phyloP scores from a whole-genome alignment of 2,329 filamentous ascomycete genomes.

The Aspergillus aculeatinus region DNA sequence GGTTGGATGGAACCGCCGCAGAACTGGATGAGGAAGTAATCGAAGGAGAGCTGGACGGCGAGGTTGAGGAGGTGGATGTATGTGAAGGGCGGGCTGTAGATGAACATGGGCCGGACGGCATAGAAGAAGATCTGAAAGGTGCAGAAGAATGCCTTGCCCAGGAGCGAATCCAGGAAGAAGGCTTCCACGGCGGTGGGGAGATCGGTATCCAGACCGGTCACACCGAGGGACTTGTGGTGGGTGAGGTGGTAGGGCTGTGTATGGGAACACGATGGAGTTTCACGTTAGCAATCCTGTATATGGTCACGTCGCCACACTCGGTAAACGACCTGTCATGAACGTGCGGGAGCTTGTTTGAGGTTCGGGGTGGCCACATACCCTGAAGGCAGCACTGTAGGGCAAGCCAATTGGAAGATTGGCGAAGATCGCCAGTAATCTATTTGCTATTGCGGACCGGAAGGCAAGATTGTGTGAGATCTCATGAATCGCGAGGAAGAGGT shows the following conservation, averaged over 20 bases:
- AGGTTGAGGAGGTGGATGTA: constrained; percentile 83
- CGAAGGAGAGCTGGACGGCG: constrained; percentile 71
- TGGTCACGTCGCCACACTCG: not conserved
- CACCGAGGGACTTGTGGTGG: constrained; percentile 97
- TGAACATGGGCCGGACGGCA: constrained; percentile 89
- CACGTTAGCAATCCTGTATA: not conserved
- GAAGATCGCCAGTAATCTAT: constrained; percentile 84
- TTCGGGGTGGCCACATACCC: constrained; percentile 54
- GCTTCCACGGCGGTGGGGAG: constrained; percentile 90
- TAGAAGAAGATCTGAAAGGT: constrained; percentile 99
- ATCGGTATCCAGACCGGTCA: constrained; percentile 93
- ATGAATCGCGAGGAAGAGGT: constrained; percentile 96
- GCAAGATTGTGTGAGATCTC: constrained; percentile 98
- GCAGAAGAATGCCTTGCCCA: constrained; percentile 97
- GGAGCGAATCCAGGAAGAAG: constrained; percentile 84
- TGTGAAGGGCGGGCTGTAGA: constrained; percentile 87
- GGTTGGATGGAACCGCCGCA: constrained; percentile 59
- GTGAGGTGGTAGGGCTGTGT: constrained; percentile 89
- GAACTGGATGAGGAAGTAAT: constrained; percentile 64
- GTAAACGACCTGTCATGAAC: not conserved
- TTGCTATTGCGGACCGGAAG: constrained; percentile 75
- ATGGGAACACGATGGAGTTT: not conserved
- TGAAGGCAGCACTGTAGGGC: constrained; percentile 93
- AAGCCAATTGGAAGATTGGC: constrained; percentile 95
- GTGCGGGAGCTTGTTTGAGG: too few relatives aligned